Evolutionary conservation across 1,284 basidiomycete genomes (phyloP), one percentile per base, ranked within the genome.

Genomic region (Takashimella tepidaria): DNA sequence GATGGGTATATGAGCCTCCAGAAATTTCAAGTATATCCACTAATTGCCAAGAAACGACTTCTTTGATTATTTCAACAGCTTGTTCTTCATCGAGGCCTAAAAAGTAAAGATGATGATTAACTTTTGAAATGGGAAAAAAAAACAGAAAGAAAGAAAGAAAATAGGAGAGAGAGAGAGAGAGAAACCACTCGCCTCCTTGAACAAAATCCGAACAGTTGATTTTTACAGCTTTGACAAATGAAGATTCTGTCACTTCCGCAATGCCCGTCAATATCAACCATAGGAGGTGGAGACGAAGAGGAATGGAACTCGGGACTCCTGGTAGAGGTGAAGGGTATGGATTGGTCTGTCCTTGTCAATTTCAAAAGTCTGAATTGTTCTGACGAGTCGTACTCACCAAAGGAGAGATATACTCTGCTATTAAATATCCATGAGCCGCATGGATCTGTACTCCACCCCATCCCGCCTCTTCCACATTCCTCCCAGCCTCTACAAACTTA

Each of bases 391-490:
- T n/a, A 55, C 76, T 47, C 60, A 88, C 89, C 77, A 86, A 84
- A 1, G 83, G 82, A 3, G 85, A 90, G 41, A 97, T 78, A 69
- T 93, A 95, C 60, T 90, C 85, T 0, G 90, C 82, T 16, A 97
- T 77, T 19, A 96, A 79, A 71, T 96, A 92, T 23, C 92, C 92
- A 76, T 96, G 92, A 1, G 88, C 87, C 26, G 82, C 87, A 73
- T 98, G 93, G 20, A 98, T 61, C 67, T 98, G 84, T 11, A 96
- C 78, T 0, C 93, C 93, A 62, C 96, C 89, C 69, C 93, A 96
- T 0, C 90, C 90, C 23, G 87, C 79, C 50, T 81, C 73, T 16
- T 80, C 73, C 12, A 89, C 88, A 27, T 88, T 66, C 50, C 76
- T 70, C 1, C 90, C 88, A 2, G 85, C 88, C 46, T 78, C 77